phyloP scores from a whole-genome alignment of 2,329 filamentous ascomycete species.

The Penicillium concentricum region DNA sequence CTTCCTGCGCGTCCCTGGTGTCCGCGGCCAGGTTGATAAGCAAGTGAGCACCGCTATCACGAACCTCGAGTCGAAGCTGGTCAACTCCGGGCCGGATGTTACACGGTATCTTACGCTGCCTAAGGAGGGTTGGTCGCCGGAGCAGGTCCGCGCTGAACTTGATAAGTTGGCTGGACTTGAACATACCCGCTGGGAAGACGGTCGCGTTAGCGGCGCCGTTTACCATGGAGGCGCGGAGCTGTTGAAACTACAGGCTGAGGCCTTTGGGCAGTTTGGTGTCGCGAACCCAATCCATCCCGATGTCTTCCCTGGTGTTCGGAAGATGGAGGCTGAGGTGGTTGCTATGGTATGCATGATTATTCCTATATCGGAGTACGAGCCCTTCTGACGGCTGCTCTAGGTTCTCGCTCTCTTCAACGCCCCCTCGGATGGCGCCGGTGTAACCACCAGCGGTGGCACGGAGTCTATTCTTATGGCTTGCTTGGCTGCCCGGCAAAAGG shows the following conservation, averaged over 20 bases:
- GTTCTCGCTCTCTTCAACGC: constrained; percentile 81
- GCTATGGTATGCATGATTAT: constrained; percentile 69
- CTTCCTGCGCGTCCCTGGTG: constrained; percentile 82
- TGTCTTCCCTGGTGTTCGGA: constrained; percentile 94
- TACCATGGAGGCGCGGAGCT: constrained; percentile 89
- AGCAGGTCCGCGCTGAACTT: constrained; percentile 77
- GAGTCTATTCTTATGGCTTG: constrained; percentile 98
- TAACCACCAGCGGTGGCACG: constrained; percentile 88
- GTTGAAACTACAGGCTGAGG: constrained; percentile 81
- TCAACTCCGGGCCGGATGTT: constrained; percentile 68
- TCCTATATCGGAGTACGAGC: neutral
- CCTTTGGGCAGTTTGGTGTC: constrained; percentile 91
- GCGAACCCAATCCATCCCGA: constrained; percentile 97
- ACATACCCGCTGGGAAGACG: constrained; percentile 96
- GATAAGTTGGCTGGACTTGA: constrained; percentile 78
- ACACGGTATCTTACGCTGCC: constrained; percentile 75
- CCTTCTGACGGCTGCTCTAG: constrained; percentile 31
- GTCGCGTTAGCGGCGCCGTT: constrained; percentile 88
- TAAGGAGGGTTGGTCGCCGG: constrained; percentile 76
- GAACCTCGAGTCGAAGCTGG: constrained; percentile 80
- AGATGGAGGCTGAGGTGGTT: constrained; percentile 98
- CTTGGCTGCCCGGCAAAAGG: constrained; percentile 85
- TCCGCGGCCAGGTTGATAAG: constrained; percentile 79
- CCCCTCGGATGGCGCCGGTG: constrained; percentile 79
- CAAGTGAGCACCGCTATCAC: constrained; percentile 77